Conservation (phyloP, 257 asterid species). For the Solanum appendiculatum region DNA sequence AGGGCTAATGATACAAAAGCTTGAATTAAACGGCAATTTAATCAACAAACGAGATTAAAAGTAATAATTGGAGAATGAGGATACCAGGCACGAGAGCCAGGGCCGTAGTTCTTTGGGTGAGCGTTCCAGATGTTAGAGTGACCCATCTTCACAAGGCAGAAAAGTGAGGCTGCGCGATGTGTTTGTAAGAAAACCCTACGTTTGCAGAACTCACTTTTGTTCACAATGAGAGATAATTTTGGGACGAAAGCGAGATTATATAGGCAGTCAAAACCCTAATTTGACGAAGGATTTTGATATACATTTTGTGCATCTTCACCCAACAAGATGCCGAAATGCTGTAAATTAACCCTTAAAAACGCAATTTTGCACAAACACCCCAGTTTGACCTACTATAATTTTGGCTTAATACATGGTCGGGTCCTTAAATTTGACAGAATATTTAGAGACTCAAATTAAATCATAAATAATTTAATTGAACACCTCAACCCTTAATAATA, state of each 20-base stretch:
- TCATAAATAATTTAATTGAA: not conserved
- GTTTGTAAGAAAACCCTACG: not conserved
- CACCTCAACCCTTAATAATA: not conserved
- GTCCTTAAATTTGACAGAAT: too few species aligned
- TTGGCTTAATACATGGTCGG: not conserved
- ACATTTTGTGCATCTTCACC: not conserved
- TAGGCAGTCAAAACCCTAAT: not conserved
- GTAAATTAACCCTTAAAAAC: not conserved
- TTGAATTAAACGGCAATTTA: not conserved
- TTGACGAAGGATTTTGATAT: not conserved
- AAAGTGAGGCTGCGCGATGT: not conserved
- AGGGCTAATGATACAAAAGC: not conserved
- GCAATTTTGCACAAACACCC: not conserved
- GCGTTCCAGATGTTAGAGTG: constrained; percentile 49
- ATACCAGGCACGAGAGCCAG: constrained; percentile 61
- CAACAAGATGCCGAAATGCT: not conserved
- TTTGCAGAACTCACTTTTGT: not conserved
- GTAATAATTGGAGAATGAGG: not conserved
- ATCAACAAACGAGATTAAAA: not conserved
- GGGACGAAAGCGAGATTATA: not conserved
- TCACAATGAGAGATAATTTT: not conserved
- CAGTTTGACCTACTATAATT: not conserved
- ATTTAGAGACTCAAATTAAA: not conserved
- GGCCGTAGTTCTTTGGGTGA: constrained; percentile 56
- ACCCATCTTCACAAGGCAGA: constrained; percentile 26